Evolutionary conservation across 2,329 filamentous ascomycete genomes (phyloP), one percentile per base, ranked within the genome.

Genomic region (Aspergillus brunneoviolaceus): DNA sequence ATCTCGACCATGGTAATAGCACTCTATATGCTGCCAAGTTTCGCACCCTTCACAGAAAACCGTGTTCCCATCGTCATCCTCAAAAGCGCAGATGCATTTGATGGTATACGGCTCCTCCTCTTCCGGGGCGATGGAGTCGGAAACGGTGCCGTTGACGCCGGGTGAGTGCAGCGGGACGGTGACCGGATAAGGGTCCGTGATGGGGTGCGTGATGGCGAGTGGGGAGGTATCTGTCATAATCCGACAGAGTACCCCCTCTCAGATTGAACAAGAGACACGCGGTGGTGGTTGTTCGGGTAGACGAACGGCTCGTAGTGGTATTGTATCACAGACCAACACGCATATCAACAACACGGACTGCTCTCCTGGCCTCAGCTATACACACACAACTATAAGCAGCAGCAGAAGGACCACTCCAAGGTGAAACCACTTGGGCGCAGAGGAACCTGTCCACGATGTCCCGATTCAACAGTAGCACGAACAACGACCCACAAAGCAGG

Each of bases 11-110:
- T 91, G 90, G 75, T 98, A 98, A 79, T 96, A 98, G 79, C 95
- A 99, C 74, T 92, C 89, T 70, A 96, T 96, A 78, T 99, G 95
- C 79, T 99, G 95, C 95, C 95, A 99, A 53, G 92, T 95, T 74
- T 96, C 91, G 82, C 95, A 99, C 60, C 84, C 86, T 75, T 98
- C 95, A 83, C 95, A 99, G 77, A 93, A 92, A 63, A 99, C 96
- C 61, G 95, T 99, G 77, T 91, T 94, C 78, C 95, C 95, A 82
- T 99, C 95, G 82, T 99, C 95, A 81, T 96, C 92, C 75, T 87
- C 82, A 77, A 90, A 97, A 75, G 88, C 88, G 80, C 95, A 99
- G 70, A 98, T 96, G 85, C 95, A 99, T 83, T 96, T 96, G 81
- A 98, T 97, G 61, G 91, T 96, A 77, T 96, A 96, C 63, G 79